Conservation (phyloP, 139 green algal genomes). For the Coelastrella sp. region DNA sequence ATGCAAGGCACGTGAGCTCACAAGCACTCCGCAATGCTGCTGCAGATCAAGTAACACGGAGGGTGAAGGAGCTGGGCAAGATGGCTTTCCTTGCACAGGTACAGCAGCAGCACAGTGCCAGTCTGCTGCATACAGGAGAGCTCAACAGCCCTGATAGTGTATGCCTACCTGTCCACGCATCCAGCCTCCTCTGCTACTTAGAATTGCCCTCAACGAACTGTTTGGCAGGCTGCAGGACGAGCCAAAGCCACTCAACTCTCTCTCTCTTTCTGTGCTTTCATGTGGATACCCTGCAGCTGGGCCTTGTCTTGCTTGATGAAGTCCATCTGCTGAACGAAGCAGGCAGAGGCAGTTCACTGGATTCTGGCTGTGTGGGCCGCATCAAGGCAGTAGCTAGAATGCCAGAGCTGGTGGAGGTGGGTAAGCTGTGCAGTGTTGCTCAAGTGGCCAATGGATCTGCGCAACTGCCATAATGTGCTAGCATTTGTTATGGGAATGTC, state of each 20-base stretch:
- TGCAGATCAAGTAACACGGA: constrained; percentile 74
- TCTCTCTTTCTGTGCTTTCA: neutral
- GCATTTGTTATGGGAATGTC: neutral
- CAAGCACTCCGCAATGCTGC: neutral
- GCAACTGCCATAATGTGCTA: neutral
- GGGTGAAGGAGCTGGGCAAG: constrained; percentile 59
- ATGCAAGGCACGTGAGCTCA: too few species aligned
- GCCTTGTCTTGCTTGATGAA: constrained; percentile 92
- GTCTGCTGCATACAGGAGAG: too few species aligned
- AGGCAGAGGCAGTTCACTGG: constrained; percentile 79
- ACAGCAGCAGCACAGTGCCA: neutral
- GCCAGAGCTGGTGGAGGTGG: constrained; percentile 63
- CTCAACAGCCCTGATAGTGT: too few species aligned
- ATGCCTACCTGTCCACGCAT: neutral
- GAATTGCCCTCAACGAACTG: too few species aligned
- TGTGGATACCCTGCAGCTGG: constrained; percentile 65
- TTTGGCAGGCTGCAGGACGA: too few species aligned
- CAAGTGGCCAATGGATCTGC: too few species aligned
- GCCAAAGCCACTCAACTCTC: too few species aligned
- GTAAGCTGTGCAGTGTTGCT: neutral
- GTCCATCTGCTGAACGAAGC: constrained; percentile 90
- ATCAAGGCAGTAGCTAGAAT: constrained; percentile 79
- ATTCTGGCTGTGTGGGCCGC: constrained; percentile 85
- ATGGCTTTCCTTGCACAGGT: constrained; percentile 78
- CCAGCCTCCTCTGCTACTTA: neutral